Base-by-base conservation (phyloP, 148 eudicot genomes). In the Persicaria tinctoria region DNA sequence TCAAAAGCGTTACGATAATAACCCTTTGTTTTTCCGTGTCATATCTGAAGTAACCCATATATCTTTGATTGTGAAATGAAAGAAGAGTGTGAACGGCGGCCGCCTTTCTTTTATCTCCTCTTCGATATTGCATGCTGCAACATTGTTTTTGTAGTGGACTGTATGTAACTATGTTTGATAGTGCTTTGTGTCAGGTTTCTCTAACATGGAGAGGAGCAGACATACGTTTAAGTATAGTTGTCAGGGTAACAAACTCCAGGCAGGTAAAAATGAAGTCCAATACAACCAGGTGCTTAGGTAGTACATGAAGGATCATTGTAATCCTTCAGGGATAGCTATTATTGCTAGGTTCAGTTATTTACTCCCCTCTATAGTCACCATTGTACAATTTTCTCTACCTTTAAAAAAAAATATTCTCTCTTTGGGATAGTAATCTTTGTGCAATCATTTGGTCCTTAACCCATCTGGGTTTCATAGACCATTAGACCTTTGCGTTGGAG, bases 241-340 rank as follows among this genome's bases (percentile, higher is more conserved):
- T 20, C 23, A 5, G 10, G 23, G 41, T 59, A 18, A 1, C 68
- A 62, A 32, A 9, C 68, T 27, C 18, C 32, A 57, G 32, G 20
- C 3, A 7, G 20, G 32, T 3, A 46, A 14, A 32, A 46, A 64
- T 32, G 70, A 32, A 64, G 70, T 47, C 47, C 4, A 5, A 66
- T 5, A 38, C 18, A 66, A 38, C 5, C 68, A 60, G 70, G 70
- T 66, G 47, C 46, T 8, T 13, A 41, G 17, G 70, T 64, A 64
- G 70, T 64, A 64, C 46, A 32, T 2, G 46, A 64, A 66, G 48
- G 70, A 66, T 66, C 70, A 66, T 41, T 41, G 70, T 66, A 66
- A 41, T 14, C 70, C 41, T 46, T 32, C 46, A 64, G 13, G 41
- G 41, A 32, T 1, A 32, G 41, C 41, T 32, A 1, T 1, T 1